Percentiles rank a stretch among this genome's conserved stretches.
Evolutionary conservation across 2,329 filamentous ascomycete species (phyloP).

Genomic region (Fusarium liriodendri): DNA sequence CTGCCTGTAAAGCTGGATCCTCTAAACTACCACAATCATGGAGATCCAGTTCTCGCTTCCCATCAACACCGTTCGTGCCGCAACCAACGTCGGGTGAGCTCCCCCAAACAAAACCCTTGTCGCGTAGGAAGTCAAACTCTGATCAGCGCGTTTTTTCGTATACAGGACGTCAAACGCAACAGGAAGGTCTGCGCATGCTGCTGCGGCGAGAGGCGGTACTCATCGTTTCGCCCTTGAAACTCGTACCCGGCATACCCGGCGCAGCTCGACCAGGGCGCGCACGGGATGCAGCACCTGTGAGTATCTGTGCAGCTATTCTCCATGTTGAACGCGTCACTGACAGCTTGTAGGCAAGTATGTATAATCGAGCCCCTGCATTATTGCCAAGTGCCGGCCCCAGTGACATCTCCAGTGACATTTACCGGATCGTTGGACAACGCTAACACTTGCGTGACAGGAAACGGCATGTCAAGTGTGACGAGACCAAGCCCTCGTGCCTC

Average conservation of each 20-base stretch:
- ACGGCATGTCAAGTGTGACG: constrained; percentile 57
- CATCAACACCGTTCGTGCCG: constrained; percentile 36
- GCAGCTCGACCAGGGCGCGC: constrained; percentile 52
- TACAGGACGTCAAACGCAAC: constrained; percentile 32
- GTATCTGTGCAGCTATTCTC: constrained; percentile 18
- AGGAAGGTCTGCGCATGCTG: constrained; percentile 28
- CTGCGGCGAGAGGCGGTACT: constrained; percentile 43
- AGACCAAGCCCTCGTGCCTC: constrained; percentile 54
- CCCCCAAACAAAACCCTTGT: constrained; percentile 11
- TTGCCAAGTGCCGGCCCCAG: background rate
- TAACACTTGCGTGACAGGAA: constrained; percentile 44
- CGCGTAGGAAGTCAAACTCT: constrained; percentile 13
- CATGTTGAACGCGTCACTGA: constrained; percentile 11
- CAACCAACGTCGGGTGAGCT: constrained; percentile 41
- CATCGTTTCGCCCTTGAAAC: constrained; percentile 54
- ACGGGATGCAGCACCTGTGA: constrained; percentile 54
- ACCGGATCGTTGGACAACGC: background rate
- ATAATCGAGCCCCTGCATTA: background rate
- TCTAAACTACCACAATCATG: constrained; percentile 40
- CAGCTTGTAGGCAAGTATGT: constrained; percentile 49
- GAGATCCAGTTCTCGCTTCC: constrained; percentile 54
- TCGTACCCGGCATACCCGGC: constrained; percentile 51
- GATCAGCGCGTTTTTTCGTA: constrained; percentile 11
- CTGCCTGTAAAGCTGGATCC: constrained; percentile 13
- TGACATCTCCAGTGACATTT: background rate